Conservation (phyloP, 202 grass and related monocot genomes). For the Carex arenaria region DNA sequence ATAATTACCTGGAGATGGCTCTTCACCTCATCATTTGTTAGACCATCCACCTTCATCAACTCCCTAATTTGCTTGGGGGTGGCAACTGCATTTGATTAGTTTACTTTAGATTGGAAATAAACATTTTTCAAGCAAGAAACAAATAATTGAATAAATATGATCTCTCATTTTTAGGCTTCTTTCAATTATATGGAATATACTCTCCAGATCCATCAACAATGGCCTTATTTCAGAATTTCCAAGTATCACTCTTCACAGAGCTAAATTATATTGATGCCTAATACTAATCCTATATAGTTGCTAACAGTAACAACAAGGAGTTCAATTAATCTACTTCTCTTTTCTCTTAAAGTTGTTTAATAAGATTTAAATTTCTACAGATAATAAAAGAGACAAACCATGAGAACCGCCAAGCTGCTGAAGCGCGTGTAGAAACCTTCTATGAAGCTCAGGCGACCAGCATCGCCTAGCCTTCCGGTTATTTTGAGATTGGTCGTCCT, state of each 20-base stretch:
- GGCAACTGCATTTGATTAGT: conserved; percentile 36
- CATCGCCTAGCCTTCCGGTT: conserved; percentile 64
- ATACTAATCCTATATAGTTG: not conserved
- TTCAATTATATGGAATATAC: no score
- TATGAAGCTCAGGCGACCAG: conserved; percentile 92
- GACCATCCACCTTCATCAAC: conserved; percentile 88
- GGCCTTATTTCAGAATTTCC: not conserved
- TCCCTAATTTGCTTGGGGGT: conserved; percentile 96
- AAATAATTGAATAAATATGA: no score
- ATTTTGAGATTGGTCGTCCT: conserved; percentile 36
- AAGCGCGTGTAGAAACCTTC: conserved; percentile 65
- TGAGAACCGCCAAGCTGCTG: conserved; percentile 80
- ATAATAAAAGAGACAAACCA: conserved; percentile 34
- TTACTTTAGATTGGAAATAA: not conserved
- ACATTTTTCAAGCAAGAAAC: not conserved
- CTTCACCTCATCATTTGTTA: conserved; percentile 96
- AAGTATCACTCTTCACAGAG: not conserved
- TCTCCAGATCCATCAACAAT: not conserved
- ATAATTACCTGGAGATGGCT: conserved; percentile 82
- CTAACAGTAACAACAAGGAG: conserved; percentile 10
- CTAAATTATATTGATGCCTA: not conserved
- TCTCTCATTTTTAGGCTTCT: no score
- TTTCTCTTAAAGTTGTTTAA: not conserved
- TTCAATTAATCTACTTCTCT: not conserved
- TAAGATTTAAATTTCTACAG: not conserved